Percentiles rank a stretch among this genome's conserved stretches.
These are phyloP conservation scores for Ganoderma lucidum DNA, from an alignment of 1,284 basidiomycete species.

Conservation along the genomic window DNA sequence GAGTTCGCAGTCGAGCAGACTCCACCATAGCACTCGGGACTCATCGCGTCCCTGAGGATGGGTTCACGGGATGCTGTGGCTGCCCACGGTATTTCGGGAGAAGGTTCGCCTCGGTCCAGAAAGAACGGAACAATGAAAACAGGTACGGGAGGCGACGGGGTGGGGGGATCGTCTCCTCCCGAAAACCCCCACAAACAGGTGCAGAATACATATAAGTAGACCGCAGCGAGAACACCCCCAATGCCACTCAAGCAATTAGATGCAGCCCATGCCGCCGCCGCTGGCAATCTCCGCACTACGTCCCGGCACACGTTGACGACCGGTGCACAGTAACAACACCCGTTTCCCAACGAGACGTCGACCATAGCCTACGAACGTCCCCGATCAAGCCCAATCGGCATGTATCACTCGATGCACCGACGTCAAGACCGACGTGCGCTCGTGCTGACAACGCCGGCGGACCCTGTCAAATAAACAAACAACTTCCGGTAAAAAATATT, in stretches of 20 bases:
- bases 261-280: background rate
- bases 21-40: background rate
- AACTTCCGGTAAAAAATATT: background rate
- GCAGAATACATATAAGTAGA: background rate
- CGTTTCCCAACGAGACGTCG: background rate
- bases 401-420: background rate
- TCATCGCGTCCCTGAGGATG: background rate
- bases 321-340: background rate
- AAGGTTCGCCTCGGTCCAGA: background rate
- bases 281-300: slow-evolving; percentile 1
- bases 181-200: background rate
- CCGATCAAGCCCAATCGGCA: background rate
- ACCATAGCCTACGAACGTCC: background rate
- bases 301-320: background rate
- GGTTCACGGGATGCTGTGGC: background rate
- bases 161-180: background rate
- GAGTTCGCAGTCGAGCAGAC: background rate
- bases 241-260: slow-evolving; percentile 3
- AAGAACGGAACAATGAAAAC: background rate
- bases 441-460: slow-evolving; percentile 2
- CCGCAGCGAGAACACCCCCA: background rate
- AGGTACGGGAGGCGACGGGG: background rate
- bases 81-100: background rate
- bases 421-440: slow-evolving; percentile 1
- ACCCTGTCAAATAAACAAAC: slow-evolving; percentile 6